phyloP scores from a whole-genome alignment of 225 moss, liverwort and hornwort genomes.

The Bryum argenteum region DNA sequence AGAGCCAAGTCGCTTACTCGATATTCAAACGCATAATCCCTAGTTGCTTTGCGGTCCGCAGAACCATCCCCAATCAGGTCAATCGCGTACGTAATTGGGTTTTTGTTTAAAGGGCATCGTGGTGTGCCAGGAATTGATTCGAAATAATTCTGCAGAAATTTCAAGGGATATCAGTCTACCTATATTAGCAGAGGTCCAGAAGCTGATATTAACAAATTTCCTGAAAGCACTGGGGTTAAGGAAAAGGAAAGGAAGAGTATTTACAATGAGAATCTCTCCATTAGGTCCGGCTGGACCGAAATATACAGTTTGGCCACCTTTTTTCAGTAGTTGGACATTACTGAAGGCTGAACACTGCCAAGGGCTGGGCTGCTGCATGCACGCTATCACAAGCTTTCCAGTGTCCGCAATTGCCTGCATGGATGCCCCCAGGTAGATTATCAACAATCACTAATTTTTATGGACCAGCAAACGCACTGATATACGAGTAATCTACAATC shows the following conservation, averaged over 20 bases:
- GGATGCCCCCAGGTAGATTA: constrained; percentile 3
- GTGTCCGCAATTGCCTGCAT: constrained; percentile 67
- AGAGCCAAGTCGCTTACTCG: constrained; percentile 87
- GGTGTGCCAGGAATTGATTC: constrained; percentile 90
- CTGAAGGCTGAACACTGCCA: constrained; percentile 57
- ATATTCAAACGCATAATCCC: constrained; percentile 94
- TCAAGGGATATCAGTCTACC: constrained; percentile 18
- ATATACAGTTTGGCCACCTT: constrained; percentile 80
- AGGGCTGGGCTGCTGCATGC: constrained; percentile 48
- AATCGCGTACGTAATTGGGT: constrained; percentile 53
- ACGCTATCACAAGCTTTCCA: constrained; percentile 65
- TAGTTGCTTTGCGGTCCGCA: constrained; percentile 49
- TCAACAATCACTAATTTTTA: background rate
- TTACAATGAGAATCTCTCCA: constrained; percentile 59
- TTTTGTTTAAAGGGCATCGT: constrained; percentile 56
- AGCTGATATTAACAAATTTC: background rate
- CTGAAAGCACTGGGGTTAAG: background rate
- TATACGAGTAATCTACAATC: background rate
- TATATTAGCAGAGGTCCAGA: background rate
- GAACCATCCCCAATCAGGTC: constrained; percentile 83
- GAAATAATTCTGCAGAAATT: constrained; percentile 66
- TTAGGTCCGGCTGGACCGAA: constrained; percentile 73
- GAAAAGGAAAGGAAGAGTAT: constrained; percentile 25
- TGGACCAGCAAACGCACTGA: background rate
- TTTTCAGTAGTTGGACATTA: constrained; percentile 69